Percentiles rank a stretch among this genome's conserved stretches.
Evolutionary conservation across 805 yeast genomes (phyloP).

Genomic region (Clavispora phyllophila): DNA sequence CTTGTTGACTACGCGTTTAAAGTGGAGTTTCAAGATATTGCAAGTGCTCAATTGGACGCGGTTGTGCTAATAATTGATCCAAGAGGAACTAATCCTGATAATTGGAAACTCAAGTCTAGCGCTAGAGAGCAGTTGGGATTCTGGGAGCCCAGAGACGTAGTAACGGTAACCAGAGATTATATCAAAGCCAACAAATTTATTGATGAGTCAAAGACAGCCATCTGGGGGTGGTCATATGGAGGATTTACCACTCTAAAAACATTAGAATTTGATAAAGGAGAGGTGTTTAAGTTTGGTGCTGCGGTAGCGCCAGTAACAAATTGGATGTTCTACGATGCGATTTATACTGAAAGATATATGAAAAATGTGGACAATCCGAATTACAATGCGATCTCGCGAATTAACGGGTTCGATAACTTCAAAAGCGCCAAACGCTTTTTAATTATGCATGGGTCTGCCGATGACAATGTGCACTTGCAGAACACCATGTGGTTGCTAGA

Average conservation of each 20-base stretch:
- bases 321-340: slow-evolving; percentile 71
- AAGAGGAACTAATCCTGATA: slow-evolving; percentile 76
- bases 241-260: slow-evolving; percentile 75
- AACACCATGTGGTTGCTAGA: slow-evolving; percentile 62
- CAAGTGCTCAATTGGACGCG: slow-evolving; percentile 52
- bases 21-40: slow-evolving; percentile 55
- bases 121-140: slow-evolving; percentile 57
- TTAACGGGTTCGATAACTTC: slow-evolving; percentile 40
- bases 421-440: slow-evolving; percentile 50
- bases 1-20: slow-evolving; percentile 43
- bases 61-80: slow-evolving; percentile 70
- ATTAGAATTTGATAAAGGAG: slow-evolving; percentile 58
- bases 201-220: slow-evolving; percentile 51
- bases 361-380: slow-evolving; percentile 47
- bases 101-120: slow-evolving; percentile 59
- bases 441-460: slow-evolving; percentile 79
- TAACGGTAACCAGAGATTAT: slow-evolving; percentile 46
- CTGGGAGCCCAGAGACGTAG: slow-evolving; percentile 73
- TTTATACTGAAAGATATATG: slow-evolving; percentile 79
- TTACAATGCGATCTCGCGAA: slow-evolving; percentile 41
- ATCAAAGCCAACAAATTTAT: slow-evolving; percentile 43
- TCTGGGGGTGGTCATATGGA: slow-evolving; percentile 91
- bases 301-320: slow-evolving; percentile 84
- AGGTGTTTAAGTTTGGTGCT: slow-evolving; percentile 67
- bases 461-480: slow-evolving; percentile 78